phyloP scores from a whole-genome alignment of 164 flowering plant genomes.

The Vitis cinerea region DNA sequence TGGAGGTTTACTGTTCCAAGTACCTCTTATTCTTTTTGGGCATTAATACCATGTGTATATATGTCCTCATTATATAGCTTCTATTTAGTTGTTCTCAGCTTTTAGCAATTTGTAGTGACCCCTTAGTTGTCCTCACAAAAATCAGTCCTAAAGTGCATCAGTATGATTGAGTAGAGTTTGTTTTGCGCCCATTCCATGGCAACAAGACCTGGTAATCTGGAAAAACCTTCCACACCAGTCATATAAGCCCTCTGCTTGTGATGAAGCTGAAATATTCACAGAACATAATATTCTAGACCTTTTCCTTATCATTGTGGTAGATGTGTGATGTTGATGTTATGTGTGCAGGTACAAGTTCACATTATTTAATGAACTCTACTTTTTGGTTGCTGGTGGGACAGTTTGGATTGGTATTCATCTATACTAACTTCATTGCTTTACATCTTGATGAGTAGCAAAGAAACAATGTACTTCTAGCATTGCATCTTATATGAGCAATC shows the following conservation, averaged over 20 bases:
- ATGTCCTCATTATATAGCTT: background rate
- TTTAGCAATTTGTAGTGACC: background rate
- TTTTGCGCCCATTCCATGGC: background rate
- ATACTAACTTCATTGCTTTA: background rate
- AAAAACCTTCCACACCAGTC: no score
- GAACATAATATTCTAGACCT: background rate
- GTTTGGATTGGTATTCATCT: conserved; percentile 83
- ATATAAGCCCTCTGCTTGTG: background rate
- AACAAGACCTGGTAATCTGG: no score
- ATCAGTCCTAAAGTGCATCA: background rate
- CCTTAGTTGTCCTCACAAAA: background rate
- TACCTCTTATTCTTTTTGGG: background rate
- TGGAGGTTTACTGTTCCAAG: no score
- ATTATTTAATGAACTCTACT: conserved; percentile 94
- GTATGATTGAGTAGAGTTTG: background rate
- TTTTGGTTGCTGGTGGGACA: conserved; percentile 97
- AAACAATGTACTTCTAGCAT: background rate
- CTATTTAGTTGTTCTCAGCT: background rate
- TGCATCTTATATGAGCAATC: background rate
- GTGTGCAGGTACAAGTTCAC: conserved; percentile 95
- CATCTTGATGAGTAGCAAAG: conserved; percentile 5
- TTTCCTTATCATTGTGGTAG: background rate
- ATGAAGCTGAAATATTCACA: background rate
- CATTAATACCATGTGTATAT: no score
- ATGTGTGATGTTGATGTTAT: background rate